Percentiles rank a stretch among this genome's conserved stretches.
Evolutionary conservation across 495 filamentous ascomycete genomes (phyloP).

Genomic region (Penicillium bovifimosum): DNA sequence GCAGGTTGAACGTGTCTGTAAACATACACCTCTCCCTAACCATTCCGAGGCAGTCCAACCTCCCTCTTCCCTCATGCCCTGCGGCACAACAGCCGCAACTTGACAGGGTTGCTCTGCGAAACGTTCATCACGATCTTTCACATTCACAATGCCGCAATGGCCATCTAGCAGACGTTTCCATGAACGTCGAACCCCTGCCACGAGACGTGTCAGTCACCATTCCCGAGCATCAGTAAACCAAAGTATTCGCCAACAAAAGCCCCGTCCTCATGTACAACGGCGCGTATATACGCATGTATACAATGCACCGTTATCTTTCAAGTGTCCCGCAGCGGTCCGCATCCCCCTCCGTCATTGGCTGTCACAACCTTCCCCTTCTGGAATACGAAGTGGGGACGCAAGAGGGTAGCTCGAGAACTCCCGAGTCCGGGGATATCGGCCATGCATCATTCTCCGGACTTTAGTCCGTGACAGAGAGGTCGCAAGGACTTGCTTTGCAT

Average conservation of each 20-base stretch:
- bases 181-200: constrained; percentile 60
- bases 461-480: background rate
- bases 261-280: background rate
- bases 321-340: background rate
- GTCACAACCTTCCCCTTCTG: constrained; percentile 25
- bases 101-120: constrained; percentile 72
- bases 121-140: constrained; percentile 49
- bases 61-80: constrained; percentile 50
- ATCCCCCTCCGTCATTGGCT: constrained; percentile 23
- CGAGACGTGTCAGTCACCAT: background rate
- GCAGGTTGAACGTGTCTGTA: background rate
- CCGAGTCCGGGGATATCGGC: constrained; percentile 11
- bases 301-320: background rate
- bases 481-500: background rate
- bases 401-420: background rate
- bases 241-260: background rate
- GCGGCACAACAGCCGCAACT: constrained; percentile 77
- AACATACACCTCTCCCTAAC: constrained; percentile 53
- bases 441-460: background rate
- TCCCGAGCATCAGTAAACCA: background rate
- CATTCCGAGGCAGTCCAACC: constrained; percentile 73
- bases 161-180: constrained; percentile 79
- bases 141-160: constrained; percentile 72
- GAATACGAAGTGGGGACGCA: constrained; percentile 17
- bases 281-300: background rate